Conservation (phyloP, 371 early-diverging fungal species). For the Rhizomucor pusillus region DNA sequence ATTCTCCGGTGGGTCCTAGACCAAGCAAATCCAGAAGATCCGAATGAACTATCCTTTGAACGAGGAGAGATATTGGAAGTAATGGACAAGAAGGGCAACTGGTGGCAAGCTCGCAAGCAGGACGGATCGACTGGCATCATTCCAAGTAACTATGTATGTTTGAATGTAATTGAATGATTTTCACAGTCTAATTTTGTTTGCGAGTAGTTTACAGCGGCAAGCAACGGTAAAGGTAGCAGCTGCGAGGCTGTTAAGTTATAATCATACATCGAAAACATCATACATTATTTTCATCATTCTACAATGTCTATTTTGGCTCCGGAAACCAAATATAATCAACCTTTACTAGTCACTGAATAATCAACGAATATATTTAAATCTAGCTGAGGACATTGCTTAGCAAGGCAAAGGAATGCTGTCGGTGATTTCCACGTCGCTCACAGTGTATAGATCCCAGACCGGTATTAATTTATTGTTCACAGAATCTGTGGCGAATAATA, state of each 20-base stretch:
- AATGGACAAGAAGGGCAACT: constrained; percentile 83
- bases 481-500: too few species aligned
- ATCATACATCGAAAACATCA: too few species aligned
- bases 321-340: too few species aligned
- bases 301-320: too few species aligned
- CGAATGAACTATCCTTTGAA: constrained; percentile 78
- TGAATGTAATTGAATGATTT: neutral
- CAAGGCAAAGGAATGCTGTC: too few species aligned
- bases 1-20: constrained; percentile 28
- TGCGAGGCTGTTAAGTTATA: constrained; percentile 1
- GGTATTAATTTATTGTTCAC: too few species aligned
- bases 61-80: constrained; percentile 83
- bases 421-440: too few species aligned
- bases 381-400: too few species aligned
- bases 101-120: constrained; percentile 87
- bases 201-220: neutral
- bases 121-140: constrained; percentile 82
- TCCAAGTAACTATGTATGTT: constrained; percentile 79
- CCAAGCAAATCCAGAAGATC: constrained; percentile 80
- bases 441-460: too few species aligned
- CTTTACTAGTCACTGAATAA: too few species aligned
- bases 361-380: too few species aligned
- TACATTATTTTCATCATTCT: too few species aligned
- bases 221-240: neutral
- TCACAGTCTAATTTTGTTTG: neutral